Conservation (phyloP, 345 rosid genomes). For the Melaleuca quinquenervia region DNA sequence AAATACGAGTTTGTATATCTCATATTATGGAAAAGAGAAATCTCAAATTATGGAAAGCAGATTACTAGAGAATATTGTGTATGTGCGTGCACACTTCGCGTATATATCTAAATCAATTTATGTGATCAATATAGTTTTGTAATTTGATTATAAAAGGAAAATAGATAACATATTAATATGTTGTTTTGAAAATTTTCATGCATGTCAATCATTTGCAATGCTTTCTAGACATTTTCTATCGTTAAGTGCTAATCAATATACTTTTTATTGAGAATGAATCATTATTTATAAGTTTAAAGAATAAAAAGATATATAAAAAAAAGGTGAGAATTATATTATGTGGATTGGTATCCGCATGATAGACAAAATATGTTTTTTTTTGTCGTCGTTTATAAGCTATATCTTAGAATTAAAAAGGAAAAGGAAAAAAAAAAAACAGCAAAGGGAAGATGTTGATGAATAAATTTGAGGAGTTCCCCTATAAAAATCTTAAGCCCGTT, state of each 20-base stretch:
- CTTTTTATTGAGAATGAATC: not conserved
- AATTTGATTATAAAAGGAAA: not conserved
- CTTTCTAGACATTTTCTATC: not conserved
- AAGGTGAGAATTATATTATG: not conserved
- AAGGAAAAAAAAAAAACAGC: not conserved
- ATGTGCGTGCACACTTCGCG: fast-evolving
- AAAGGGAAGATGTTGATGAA: too few species aligned
- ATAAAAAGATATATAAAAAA: not conserved
- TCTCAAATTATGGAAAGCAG: not conserved
- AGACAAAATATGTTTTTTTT: not conserved
- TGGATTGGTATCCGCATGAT: not conserved
- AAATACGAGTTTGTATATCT: not conserved
- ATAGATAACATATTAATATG: not conserved
- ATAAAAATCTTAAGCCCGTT: too few species aligned
- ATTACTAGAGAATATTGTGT: not conserved
- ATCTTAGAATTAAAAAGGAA: not conserved
- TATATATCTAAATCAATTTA: not conserved
- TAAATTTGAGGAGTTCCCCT: too few species aligned
- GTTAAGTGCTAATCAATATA: not conserved
- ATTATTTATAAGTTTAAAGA: not conserved
- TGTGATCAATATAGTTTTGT: not conserved
- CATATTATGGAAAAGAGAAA: not conserved
- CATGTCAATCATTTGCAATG: not conserved
- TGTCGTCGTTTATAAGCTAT: not conserved
- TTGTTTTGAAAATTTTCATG: not conserved